Base-by-base conservation (phyloP, 2,329 filamentous ascomycete genomes). In the Ophiocordyceps camponoti-saundersi region DNA sequence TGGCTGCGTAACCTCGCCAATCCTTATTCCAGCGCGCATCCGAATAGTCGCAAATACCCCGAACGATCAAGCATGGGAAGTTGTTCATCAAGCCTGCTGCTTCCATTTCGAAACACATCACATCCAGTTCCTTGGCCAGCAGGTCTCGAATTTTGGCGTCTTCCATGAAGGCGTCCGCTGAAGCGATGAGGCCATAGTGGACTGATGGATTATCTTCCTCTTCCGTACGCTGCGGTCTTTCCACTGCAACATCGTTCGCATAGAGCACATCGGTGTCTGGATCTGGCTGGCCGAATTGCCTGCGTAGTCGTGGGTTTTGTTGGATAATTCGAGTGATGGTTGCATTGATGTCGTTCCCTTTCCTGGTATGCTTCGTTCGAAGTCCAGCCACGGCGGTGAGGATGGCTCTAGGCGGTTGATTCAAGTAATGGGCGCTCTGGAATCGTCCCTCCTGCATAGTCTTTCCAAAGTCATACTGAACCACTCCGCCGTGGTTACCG, bases 11-110 rank as follows among this genome's bases (percentile, higher is more conserved):
- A 12, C 52, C 48, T 42, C 59, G 58, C 59, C 56, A 61, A 2
- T 46, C 44, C 10, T 59, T 55, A 34, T 56, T 55, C 46, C 61
- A 61, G 44, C 59, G 57, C 0, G 55, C 52, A 43, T 64, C 61
- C 0, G 60, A 52, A 40, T 64, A 64, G 50, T 64, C 60, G 48
- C 57, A 62, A 34, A 64, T 59, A 2, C 61, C 60, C 7, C 58
- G 53, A 30, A 64, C 56, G 10, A 60, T 56, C 3, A 63, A 43
- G 29, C 59, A 61, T 2, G 55, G 56, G 30, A 57, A 54, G 36
- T 54, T 44, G 29, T 56, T 53, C 52, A 56, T 44, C 16, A 44
- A 18, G 2, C 42, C 42, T 4, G 42, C 23, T 13, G 23, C 42
- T 10, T 44, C 23, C 42, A 44, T 44, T 26, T 44, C 23, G 12